phyloP scores from a whole-genome alignment of 1,284 basidiomycete genomes.

The Rhodotorula glutinis region DNA sequence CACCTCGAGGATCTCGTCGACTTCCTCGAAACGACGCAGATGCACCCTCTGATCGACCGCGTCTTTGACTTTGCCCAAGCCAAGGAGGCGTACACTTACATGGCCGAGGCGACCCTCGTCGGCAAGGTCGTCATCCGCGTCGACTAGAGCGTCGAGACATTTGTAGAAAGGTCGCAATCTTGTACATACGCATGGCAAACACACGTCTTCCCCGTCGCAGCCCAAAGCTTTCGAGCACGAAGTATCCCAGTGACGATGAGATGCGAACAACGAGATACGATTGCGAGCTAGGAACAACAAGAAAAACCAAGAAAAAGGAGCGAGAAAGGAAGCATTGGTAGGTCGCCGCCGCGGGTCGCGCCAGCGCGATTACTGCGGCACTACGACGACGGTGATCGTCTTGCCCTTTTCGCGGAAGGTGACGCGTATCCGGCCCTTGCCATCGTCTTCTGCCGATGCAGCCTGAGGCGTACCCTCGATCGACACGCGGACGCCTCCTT shows the following conservation, averaged over 20 bases:
- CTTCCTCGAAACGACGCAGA: constrained; percentile 47
- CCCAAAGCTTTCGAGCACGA: too few relatives aligned
- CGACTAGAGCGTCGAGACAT: not conserved
- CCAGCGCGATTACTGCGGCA: constrained; percentile 1
- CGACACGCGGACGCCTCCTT: constrained; percentile 4
- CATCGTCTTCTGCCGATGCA: constrained; percentile 15
- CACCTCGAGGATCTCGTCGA: constrained; percentile 50
- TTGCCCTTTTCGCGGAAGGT: constrained; percentile 3
- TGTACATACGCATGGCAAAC: too few relatives aligned
- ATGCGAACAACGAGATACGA: too few relatives aligned
- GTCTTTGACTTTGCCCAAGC: constrained; percentile 49
- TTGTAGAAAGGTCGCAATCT: too few relatives aligned
- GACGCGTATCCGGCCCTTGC: constrained; percentile 6
- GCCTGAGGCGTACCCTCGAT: not conserved
- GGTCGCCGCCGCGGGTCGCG: too few relatives aligned
- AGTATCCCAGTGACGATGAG: too few relatives aligned
- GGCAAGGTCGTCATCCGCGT: constrained; percentile 46
- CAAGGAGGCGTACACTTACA: constrained; percentile 50
- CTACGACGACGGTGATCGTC: constrained; percentile 9
- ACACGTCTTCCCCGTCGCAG: too few relatives aligned
- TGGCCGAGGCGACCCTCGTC: constrained; percentile 46
- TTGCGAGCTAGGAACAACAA: too few relatives aligned
- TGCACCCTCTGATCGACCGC: constrained; percentile 46
- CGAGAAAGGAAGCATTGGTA: too few relatives aligned
- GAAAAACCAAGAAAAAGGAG: too few relatives aligned